Percentiles rank a stretch among this genome's conserved stretches.
phyloP scores from a whole-genome alignment of 2,329 filamentous ascomycete species.

The Elsinoe fawcettii region DNA sequence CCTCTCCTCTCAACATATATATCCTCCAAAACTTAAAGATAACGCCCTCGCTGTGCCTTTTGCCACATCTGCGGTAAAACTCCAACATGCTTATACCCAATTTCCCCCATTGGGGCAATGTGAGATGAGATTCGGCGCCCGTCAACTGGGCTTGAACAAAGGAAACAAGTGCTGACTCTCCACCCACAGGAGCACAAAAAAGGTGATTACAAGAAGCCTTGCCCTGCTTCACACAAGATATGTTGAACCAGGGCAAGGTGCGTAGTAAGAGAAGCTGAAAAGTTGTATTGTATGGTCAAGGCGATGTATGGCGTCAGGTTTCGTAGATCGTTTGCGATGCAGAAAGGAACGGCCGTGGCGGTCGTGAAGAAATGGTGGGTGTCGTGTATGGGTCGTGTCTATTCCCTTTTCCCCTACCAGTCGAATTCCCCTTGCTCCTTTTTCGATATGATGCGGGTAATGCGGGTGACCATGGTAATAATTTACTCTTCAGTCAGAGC shows the following conservation, averaged over 20 bases:
- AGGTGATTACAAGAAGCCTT: conserved; percentile 10
- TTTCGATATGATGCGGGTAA: background rate
- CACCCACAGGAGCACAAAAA: background rate
- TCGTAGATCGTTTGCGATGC: background rate
- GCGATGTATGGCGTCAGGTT: background rate
- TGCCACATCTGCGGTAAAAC: background rate
- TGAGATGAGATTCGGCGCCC: background rate
- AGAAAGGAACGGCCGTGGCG: background rate
- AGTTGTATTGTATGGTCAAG: background rate
- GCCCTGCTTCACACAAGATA: background rate
- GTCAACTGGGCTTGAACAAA: background rate
- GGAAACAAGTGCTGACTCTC: background rate
- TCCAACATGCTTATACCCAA: background rate
- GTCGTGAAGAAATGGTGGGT: background rate
- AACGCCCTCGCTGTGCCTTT: conserved; percentile 9
- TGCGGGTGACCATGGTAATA: background rate
- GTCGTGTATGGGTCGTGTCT: conserved; percentile 10
- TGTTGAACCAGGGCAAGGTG: background rate
- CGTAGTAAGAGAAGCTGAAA: background rate
- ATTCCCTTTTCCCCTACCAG: background rate
- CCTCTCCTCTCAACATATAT: no score
- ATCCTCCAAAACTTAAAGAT: background rate
- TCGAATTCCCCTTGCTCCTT: background rate
- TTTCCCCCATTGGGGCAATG: background rate
- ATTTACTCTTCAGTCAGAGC: background rate